Conservation (phyloP, 2,329 filamentous ascomycete genomes). For the Talaromyces islandicus region DNA sequence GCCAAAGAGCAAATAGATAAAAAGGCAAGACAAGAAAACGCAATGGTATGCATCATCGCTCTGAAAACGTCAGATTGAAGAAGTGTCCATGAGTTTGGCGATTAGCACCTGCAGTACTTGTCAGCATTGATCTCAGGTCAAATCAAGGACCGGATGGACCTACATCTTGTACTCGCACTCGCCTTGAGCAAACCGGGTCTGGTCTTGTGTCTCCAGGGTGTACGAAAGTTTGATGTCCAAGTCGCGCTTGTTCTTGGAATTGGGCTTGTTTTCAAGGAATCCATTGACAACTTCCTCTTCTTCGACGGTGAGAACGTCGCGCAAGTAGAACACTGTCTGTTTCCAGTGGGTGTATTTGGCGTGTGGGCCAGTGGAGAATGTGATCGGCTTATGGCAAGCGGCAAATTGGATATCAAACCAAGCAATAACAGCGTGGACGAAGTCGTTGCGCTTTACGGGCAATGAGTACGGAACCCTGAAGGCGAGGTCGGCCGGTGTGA, state of each 20-base stretch:
- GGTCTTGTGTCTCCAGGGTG: conserved; percentile 69
- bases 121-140: neutral
- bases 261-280: conserved; percentile 75
- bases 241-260: conserved; percentile 89
- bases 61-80: conserved; percentile 1
- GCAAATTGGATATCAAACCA: conserved; percentile 99
- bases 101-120: conserved; percentile 6
- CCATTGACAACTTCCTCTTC: conserved; percentile 74
- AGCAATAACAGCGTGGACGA: conserved; percentile 89
- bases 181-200: conserved; percentile 62
- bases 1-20: neutral
- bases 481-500: conserved; percentile 73
- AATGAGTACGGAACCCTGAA: conserved; percentile 77
- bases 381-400: conserved; percentile 95
- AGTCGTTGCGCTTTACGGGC: conserved; percentile 76
- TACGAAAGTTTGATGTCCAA: conserved; percentile 87
- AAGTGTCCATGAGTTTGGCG: neutral
- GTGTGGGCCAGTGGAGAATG: conserved; percentile 94
- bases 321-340: conserved; percentile 97
- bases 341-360: conserved; percentile 99
- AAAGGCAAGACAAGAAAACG: neutral
- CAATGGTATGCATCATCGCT: conserved; percentile 14
- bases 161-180: conserved; percentile 70
- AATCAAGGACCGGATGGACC: conserved; percentile 13
- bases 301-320: conserved; percentile 87